Evolutionary conservation across 257 asterid species (phyloP).

Genomic region (Scutellaria minor): DNA sequence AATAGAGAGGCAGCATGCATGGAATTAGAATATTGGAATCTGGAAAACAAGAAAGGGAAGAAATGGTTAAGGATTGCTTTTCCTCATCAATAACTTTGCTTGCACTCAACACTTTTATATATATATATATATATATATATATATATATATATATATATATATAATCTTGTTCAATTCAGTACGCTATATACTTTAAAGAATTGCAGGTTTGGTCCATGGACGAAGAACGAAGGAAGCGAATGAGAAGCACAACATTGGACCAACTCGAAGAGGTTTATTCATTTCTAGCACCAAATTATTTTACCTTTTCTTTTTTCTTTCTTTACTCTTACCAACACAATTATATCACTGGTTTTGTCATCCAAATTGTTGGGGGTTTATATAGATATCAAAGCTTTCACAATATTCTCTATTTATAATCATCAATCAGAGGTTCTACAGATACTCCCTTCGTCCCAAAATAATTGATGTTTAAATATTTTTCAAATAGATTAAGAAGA

Average conservation of each 20-base stretch:
- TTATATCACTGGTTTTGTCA: no score
- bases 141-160: background rate
- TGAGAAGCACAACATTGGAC: slow-evolving; percentile 46
- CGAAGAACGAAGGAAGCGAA: slow-evolving; percentile 56
- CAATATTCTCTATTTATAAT: no score
- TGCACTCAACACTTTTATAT: slow-evolving; percentile 30
- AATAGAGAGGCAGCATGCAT: background rate
- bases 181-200: background rate
- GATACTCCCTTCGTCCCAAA: no score
- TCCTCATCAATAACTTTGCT: slow-evolving; percentile 41
- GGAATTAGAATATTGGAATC: slow-evolving; percentile 34
- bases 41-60: slow-evolving; percentile 42
- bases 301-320: no score
- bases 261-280: slow-evolving; percentile 51
- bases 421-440: no score
- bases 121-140: background rate
- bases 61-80: slow-evolving; percentile 55
- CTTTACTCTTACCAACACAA: no score
- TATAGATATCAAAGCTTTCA: no score
- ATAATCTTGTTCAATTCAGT: background rate
- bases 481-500: no score
- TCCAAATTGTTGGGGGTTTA: no score
- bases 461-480: no score
- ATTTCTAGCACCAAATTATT: background rate
- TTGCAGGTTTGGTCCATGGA: slow-evolving; percentile 37